Conservation (phyloP, 495 filamentous ascomycete species). For the Podospora anserina region DNA sequence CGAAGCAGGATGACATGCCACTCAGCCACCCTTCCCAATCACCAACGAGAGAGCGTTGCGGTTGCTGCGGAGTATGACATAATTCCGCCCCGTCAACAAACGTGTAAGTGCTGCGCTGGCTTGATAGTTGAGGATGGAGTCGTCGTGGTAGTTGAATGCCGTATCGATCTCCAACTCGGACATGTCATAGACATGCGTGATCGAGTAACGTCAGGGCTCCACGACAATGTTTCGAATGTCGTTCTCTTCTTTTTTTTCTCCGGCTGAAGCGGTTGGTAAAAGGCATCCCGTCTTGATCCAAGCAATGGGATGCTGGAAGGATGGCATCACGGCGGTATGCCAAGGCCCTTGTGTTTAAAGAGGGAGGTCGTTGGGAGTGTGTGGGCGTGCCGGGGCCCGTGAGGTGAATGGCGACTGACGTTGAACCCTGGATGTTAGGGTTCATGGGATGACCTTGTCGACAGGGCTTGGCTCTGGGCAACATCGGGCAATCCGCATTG, state of each 20-base stretch:
- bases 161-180: background rate
- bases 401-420: background rate
- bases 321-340: background rate
- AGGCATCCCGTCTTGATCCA: background rate
- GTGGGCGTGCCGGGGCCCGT: background rate
- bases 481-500: constrained; percentile 3
- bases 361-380: background rate
- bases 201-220: background rate
- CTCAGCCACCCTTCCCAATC: constrained; percentile 9
- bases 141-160: background rate
- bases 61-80: constrained; percentile 16
- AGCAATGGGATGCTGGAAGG: background rate
- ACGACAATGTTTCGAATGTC: background rate
- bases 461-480: constrained; percentile 4
- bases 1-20: constrained; percentile 13
- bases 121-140: constrained; percentile 1
- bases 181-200: background rate
- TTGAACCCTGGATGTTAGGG: background rate
- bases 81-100: constrained; percentile 10
- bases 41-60: background rate
- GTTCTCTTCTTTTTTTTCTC: background rate
- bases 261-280: background rate
- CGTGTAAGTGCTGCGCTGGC: background rate
- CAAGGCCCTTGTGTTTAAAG: constrained; percentile 4
- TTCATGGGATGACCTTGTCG: background rate